A percentile compares a stretch with the other conserved stretches of the same genome.
Evolutionary conservation across 2,329 filamentous ascomycete genomes (phyloP).

Genomic region (Aureobasidium uvarum): DNA sequence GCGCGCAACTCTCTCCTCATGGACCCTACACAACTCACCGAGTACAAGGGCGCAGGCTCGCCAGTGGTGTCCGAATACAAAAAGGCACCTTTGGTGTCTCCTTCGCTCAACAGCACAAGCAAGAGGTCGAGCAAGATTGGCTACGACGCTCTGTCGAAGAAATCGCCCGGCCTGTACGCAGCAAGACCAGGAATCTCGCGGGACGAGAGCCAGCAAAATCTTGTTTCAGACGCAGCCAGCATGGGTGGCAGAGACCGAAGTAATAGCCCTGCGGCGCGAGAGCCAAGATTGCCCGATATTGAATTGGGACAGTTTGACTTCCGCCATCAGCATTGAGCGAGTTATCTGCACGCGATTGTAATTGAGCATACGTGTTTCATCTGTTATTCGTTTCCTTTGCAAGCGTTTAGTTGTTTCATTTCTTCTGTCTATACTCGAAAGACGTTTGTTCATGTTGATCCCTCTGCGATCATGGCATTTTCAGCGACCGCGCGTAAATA

Average conservation of each 20-base stretch:
- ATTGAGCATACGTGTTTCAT: conserved; percentile 25
- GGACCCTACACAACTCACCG: conserved; percentile 51
- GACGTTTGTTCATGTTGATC: background rate
- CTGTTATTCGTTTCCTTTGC: conserved; percentile 21
- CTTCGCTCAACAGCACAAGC: conserved; percentile 34
- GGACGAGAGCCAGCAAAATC: conserved; percentile 35
- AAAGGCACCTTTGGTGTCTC: conserved; percentile 37
- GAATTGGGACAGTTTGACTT: conserved; percentile 18
- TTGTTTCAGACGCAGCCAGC: conserved; percentile 37
- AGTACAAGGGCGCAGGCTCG: conserved; percentile 41
- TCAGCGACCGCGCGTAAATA: conserved; percentile 1
- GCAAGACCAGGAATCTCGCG: conserved; percentile 29
- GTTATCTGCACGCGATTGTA: conserved; percentile 12
- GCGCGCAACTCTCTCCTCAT: conserved; percentile 83
- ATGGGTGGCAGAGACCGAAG: conserved; percentile 36
- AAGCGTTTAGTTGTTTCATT: conserved; percentile 10
- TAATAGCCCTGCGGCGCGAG: conserved; percentile 30
- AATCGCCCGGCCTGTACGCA: conserved; percentile 10
- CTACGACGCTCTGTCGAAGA: conserved; percentile 37
- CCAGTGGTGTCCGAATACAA: conserved; percentile 30
- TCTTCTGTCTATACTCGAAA: conserved; percentile 15
- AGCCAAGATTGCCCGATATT: conserved; percentile 35
- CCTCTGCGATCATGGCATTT: background rate
- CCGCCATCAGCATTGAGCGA: conserved; percentile 18
- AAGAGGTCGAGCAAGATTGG: conserved; percentile 25